Evolutionary conservation across 805 yeast genomes (phyloP).

Genomic region (Saccharomycopsis lassenensis): DNA sequence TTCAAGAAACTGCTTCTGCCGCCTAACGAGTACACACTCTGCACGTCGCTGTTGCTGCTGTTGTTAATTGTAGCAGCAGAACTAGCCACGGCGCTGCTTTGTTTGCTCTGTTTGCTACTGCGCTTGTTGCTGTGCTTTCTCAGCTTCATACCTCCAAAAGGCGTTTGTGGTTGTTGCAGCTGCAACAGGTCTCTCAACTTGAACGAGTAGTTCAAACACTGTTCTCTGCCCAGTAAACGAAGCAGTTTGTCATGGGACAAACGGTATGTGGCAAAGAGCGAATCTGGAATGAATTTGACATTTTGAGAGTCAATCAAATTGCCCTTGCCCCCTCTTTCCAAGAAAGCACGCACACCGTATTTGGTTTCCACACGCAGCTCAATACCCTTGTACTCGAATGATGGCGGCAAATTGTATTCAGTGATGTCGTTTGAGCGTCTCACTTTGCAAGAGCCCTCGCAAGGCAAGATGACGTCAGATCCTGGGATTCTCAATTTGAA

Average conservation of each 20-base stretch:
- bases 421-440: background rate
- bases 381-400: slow-evolving; percentile 5
- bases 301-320: slow-evolving; percentile 1
- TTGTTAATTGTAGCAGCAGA: no score
- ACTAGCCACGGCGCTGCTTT: no score
- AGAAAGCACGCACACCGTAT: slow-evolving; percentile 12
- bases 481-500: slow-evolving; percentile 8
- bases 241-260: slow-evolving; percentile 2
- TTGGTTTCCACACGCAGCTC: slow-evolving; percentile 4
- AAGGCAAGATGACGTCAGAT: slow-evolving; percentile 3
- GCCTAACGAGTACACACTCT: no score
- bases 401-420: slow-evolving; percentile 7
- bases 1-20: no score
- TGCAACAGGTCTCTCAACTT: no score
- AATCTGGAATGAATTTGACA: slow-evolving; percentile 5
- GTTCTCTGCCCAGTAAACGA: background rate
- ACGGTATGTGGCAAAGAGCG: slow-evolving; percentile 3
- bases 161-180: no score
- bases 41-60: no score
- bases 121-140: no score
- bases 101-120: no score
- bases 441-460: slow-evolving; percentile 2
- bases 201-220: slow-evolving; percentile 5
- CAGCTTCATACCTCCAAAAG: no score
- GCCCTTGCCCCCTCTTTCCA: slow-evolving; percentile 6